A percentile compares a stretch with the other conserved stretches of the same genome.
Evolutionary conservation across 1,284 basidiomycete species (phyloP).

Genomic region (Pholiota adiposa): DNA sequence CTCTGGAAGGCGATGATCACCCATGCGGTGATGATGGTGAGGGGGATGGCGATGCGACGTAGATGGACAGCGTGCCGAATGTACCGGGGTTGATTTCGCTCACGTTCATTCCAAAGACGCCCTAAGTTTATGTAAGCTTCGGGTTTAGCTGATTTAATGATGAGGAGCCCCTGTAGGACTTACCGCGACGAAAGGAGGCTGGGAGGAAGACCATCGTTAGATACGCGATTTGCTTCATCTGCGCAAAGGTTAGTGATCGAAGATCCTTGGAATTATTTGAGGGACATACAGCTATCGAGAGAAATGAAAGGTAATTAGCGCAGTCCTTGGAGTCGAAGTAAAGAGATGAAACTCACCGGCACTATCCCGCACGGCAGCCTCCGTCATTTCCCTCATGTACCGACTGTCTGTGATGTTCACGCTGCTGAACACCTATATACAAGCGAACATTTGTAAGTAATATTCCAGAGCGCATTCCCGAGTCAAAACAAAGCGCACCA

Average conservation of each 20-base stretch:
- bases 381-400: slow-evolving; percentile 48
- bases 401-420: slow-evolving; percentile 55
- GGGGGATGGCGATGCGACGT: slow-evolving; percentile 39
- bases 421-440: slow-evolving; percentile 53
- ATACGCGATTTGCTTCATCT: slow-evolving; percentile 59
- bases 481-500: slow-evolving; percentile 39
- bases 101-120: slow-evolving; percentile 50
- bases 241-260: neutral
- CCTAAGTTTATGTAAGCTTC: slow-evolving; percentile 13
- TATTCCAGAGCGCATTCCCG: neutral
- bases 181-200: slow-evolving; percentile 55
- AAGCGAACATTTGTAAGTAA: neutral
- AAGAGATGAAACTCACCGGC: slow-evolving; percentile 35
- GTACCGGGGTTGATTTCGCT: slow-evolving; percentile 36
- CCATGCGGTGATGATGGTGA: slow-evolving; percentile 45
- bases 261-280: neutral
- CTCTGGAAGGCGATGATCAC: slow-evolving; percentile 46
- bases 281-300: slow-evolving; percentile 39
- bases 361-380: slow-evolving; percentile 52
- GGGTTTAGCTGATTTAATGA: neutral
- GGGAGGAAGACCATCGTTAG: slow-evolving; percentile 64
- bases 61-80: slow-evolving; percentile 37
- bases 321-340: slow-evolving; percentile 38
- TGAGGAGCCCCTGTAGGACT: slow-evolving; percentile 17
- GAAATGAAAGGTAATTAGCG: slow-evolving; percentile 40